Evolutionary conservation across 495 filamentous ascomycete species (phyloP), one percentile per base, ranked within the genome.

Genomic region (Xylaria palmicola): DNA sequence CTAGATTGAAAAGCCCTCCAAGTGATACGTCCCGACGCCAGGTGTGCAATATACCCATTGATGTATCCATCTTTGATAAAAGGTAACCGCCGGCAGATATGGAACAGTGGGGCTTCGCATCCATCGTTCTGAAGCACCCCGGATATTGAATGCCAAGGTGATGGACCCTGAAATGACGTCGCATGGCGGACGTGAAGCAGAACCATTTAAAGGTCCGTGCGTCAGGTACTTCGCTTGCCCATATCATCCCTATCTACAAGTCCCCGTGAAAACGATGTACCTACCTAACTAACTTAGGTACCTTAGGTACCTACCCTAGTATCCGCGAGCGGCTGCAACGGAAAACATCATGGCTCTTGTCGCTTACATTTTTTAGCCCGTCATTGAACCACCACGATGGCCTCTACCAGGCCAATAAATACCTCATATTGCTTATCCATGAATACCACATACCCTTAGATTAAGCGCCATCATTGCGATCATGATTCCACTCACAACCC

Each of bases 281-380:
- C n/a, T n/a, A n/a, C n/a, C n/a, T n/a, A n/a, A n/a, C 53, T 15
- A 43, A 17, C 7, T 19, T 12, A 43, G 40, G n/a, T 43, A 43
- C 7, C 12, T 19, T 19, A n/a, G n/a, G n/a, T n/a, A n/a, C 20
- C 53, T 53, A 53, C 37, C 36, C 30, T 45, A 43, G 41, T 70
- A 67, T 66, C 70, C 76, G 73, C 75, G 77, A 72, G 78, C 75
- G 64, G 78, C 69, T 76, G 75, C 72, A 51, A 76, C 72, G 79
- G 73, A 77, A 71, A 77, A 70, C 70, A 77, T 81, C 76, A 80
- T 27, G 36, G 17, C 34, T 26, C 32, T 41, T 41, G 20, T 40
- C 26, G 50, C 32, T 50, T 37, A 40, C 44, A 29, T 36, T 39
- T 53, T 59, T 65, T 30, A 34, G 49, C 43, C 64, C 27, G 56